Percentiles rank a stretch among this genome's conserved stretches.
These are phyloP conservation scores for Salvia splendens DNA, from an alignment of 257 asterid genomes.

Conservation along the genomic window DNA sequence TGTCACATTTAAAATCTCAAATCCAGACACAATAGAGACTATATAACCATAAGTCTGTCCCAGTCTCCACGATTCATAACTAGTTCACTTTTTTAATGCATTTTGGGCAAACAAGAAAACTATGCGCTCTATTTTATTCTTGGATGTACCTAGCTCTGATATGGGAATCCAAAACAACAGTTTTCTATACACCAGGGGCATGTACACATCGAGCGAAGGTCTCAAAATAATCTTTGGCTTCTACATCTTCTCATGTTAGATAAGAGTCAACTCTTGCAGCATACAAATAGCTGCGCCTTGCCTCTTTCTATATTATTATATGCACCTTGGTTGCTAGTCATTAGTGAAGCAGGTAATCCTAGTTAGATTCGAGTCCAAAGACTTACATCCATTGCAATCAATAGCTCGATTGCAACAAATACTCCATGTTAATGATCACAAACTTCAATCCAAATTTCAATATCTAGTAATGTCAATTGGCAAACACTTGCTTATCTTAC, in stretches of 20 bases:
- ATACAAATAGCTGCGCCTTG: background rate
- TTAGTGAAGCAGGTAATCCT: background rate
- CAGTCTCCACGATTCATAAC: background rate
- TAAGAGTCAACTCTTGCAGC: background rate
- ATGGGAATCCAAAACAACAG: background rate
- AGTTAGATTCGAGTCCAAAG: background rate
- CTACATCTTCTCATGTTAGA: background rate
- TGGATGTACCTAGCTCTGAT: background rate
- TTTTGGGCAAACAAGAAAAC: background rate
- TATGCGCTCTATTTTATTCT: background rate
- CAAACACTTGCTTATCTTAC: background rate
- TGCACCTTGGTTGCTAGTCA: too few relatives aligned
- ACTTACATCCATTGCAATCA: background rate
- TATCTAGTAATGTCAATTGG: background rate
- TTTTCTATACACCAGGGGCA: background rate
- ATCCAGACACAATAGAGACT: background rate
- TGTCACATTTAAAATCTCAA: background rate
- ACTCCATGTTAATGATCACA: too few relatives aligned
- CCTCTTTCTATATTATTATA: too few relatives aligned
- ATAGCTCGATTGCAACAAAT: background rate
- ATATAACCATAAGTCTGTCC: background rate
- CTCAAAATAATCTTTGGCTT: background rate
- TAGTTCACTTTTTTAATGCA: background rate
- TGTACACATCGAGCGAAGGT: slow-evolving; percentile 1
- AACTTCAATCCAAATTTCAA: background rate